phyloP scores from a whole-genome alignment of 2,329 filamentous ascomycete species.

The Teratosphaeria destructans region DNA sequence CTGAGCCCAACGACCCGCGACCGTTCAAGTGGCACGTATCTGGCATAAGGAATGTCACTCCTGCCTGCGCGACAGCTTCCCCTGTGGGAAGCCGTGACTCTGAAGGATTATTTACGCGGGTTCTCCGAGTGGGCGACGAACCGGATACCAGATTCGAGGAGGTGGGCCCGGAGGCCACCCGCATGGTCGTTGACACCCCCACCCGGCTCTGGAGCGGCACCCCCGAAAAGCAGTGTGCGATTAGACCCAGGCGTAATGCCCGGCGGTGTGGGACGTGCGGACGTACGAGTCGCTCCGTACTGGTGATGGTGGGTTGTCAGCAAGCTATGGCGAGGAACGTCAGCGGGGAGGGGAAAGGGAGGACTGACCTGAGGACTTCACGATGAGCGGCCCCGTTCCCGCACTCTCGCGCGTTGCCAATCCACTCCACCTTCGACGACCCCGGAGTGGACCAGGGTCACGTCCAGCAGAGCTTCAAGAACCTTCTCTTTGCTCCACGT shows the following conservation, averaged over 20 bases:
- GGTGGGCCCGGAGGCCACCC: neutral
- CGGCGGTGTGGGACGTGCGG: neutral
- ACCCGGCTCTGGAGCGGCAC: neutral
- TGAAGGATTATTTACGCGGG: neutral
- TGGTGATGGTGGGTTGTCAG: neutral
- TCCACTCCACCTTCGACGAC: neutral
- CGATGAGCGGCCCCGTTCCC: neutral
- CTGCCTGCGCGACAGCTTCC: neutral
- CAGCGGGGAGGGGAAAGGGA: neutral
- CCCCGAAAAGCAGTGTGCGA: neutral
- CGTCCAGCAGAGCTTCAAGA: neutral
- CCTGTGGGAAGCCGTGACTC: neutral
- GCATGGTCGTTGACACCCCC: neutral
- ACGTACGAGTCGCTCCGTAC: neutral
- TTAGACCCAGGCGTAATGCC: neutral
- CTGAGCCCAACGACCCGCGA: neutral
- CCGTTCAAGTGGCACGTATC: neutral
- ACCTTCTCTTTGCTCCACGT: neutral
- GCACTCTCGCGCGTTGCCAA: neutral
- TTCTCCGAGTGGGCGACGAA: neutral
- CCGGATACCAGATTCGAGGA: neutral
- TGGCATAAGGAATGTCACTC: neutral
- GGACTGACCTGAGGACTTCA: neutral
- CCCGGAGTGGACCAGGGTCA: neutral
- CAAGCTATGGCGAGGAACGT: neutral